Evolutionary conservation across 1,284 basidiomycete genomes (phyloP).

Genomic region (Chalciporus sp.): DNA sequence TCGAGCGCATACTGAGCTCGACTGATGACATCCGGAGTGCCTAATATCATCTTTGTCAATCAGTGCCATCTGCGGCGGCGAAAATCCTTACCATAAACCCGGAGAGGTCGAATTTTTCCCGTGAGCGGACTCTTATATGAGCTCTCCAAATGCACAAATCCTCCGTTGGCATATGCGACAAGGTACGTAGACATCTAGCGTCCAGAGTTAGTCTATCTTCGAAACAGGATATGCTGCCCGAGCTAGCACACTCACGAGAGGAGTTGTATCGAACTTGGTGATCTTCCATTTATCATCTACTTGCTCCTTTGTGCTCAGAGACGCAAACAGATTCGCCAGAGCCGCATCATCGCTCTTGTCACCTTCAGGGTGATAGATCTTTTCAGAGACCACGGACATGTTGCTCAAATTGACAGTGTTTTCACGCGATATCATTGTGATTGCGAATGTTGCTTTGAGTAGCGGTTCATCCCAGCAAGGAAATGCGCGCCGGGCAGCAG

Average conservation of each 20-base stretch:
- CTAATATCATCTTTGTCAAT: slow-evolving; percentile 39
- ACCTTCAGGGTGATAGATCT: slow-evolving; percentile 40
- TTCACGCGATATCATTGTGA: slow-evolving; percentile 85
- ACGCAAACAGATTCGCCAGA: slow-evolving; percentile 41
- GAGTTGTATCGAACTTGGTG: slow-evolving; percentile 77
- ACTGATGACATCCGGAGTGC: slow-evolving; percentile 85
- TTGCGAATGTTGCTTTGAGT: slow-evolving; percentile 84
- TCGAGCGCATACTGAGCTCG: slow-evolving; percentile 87
- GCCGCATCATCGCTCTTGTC: slow-evolving; percentile 29
- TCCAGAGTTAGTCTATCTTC: not conserved
- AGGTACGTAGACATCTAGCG: slow-evolving; percentile 85
- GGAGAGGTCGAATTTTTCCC: slow-evolving; percentile 80
- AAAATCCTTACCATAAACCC: slow-evolving; percentile 69
- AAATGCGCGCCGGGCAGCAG: slow-evolving; percentile 81
- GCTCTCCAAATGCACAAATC: slow-evolving; percentile 75
- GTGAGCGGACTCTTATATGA: slow-evolving; percentile 84
- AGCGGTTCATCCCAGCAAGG: slow-evolving; percentile 95
- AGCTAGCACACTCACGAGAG: slow-evolving; percentile 39
- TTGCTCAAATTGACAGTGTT: slow-evolving; percentile 83
- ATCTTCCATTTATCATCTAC: slow-evolving; percentile 72
- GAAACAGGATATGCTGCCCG: not conserved
- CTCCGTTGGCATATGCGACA: slow-evolving; percentile 89
- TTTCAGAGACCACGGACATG: slow-evolving; percentile 75
- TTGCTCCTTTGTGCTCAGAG: slow-evolving; percentile 35
- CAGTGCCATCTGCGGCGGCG: not conserved